phyloP scores from a whole-genome alignment of 78 protist genomes.

The Polysphondylium violaceum region DNA sequence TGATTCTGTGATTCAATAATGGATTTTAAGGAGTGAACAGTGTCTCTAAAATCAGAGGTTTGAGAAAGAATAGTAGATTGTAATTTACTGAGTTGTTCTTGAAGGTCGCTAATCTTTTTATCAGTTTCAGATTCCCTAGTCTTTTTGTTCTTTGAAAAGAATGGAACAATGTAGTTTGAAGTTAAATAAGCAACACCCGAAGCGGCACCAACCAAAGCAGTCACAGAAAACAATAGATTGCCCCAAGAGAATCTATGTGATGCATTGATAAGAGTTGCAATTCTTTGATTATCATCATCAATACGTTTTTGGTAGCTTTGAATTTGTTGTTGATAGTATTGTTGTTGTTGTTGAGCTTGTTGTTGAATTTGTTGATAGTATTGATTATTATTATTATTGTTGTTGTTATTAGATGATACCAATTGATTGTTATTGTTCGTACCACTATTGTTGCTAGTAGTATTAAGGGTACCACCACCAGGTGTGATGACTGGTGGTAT shows the following conservation, averaged over 20 bases:
- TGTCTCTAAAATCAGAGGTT: conserved; percentile 22
- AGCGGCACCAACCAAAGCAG: conserved; percentile 65
- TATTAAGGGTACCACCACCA: background rate
- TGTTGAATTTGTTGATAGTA: conserved; percentile 18
- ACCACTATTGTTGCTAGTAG: background rate
- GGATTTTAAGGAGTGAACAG: conserved; percentile 11
- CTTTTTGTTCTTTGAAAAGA: background rate
- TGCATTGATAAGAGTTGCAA: conserved; percentile 10
- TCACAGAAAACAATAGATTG: conserved; percentile 27
- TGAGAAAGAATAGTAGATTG: conserved; percentile 30
- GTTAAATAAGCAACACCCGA: conserved; percentile 57
- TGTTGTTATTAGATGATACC: background rate
- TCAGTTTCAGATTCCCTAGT: background rate
- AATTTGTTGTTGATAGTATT: background rate
- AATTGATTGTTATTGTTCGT: background rate
- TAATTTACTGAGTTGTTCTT: conserved; percentile 20
- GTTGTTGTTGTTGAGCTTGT: conserved; percentile 24
- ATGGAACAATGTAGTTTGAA: conserved; percentile 50
- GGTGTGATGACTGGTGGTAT: too few species aligned
- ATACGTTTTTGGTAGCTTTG: conserved; percentile 22
- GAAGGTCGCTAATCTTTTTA: conserved; percentile 23
- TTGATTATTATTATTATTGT: background rate
- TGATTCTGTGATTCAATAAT: conserved; percentile 6
- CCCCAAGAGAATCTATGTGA: conserved; percentile 43
- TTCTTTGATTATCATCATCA: conserved; percentile 18